Evolutionary conservation across 2,329 filamentous ascomycete species (phyloP).

Genomic region (Monilinia fructicola): DNA sequence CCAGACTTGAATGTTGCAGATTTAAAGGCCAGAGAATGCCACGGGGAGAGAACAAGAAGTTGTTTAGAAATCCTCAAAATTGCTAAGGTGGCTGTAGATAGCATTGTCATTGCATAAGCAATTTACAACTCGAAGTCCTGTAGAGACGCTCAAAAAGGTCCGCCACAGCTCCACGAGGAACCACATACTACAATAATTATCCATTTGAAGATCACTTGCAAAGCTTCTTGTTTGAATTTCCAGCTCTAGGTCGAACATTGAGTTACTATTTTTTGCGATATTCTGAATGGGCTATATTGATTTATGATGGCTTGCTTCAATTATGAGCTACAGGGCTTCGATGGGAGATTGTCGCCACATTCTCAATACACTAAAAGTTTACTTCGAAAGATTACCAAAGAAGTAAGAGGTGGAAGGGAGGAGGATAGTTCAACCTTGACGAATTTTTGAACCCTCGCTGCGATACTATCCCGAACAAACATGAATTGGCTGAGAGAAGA

Average conservation of each 20-base stretch:
- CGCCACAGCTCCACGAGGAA: background rate
- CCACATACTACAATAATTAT: background rate
- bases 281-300: too few species aligned
- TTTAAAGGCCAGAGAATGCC: slow-evolving; percentile 35
- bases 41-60: slow-evolving; percentile 41
- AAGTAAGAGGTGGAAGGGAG: background rate
- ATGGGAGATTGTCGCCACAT: background rate
- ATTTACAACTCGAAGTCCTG: too few species aligned
- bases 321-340: background rate
- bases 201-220: background rate
- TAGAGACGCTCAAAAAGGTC: background rate
- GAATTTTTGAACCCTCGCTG: background rate
- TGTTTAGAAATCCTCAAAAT: slow-evolving; percentile 56
- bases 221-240: background rate
- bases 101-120: slow-evolving; percentile 52
- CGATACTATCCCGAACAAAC: background rate
- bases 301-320: too few species aligned
- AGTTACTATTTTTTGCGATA: background rate
- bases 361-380: background rate
- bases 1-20: slow-evolving; percentile 6
- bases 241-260: background rate
- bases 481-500: background rate
- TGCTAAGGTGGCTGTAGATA: slow-evolving; percentile 54
- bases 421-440: background rate
- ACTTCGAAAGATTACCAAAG: too few species aligned